Evolutionary conservation across 805 yeast species (phyloP).

Genomic region (Ogataea angusta): DNA sequence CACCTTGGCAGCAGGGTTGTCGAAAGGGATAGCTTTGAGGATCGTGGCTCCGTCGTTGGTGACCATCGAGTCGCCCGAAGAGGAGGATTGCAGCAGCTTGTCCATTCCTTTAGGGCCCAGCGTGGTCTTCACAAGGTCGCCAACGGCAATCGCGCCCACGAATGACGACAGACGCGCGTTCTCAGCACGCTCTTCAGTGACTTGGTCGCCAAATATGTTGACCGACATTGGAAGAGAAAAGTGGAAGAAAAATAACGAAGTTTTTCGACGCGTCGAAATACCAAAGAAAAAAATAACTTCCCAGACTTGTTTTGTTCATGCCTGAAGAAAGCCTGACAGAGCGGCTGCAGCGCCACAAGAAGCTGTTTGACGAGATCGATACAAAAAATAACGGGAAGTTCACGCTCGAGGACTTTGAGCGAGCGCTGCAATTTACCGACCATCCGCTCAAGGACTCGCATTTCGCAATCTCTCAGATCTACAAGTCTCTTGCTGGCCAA

Average conservation of each 20-base stretch:
- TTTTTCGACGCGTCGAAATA: conserved; percentile 9
- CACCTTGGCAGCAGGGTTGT: conserved; percentile 96
- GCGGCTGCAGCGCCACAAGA: conserved; percentile 33
- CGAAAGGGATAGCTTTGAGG: conserved; percentile 87
- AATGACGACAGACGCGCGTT: conserved; percentile 97
- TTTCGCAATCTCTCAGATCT: conserved; percentile 55
- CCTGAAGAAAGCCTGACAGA: conserved; percentile 21
- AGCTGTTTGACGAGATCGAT: conserved; percentile 45
- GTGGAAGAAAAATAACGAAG: conserved; percentile 1
- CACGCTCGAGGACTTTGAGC: conserved; percentile 45
- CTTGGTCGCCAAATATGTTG: conserved; percentile 95
- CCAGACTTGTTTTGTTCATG: not conserved
- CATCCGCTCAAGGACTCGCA: conserved; percentile 66
- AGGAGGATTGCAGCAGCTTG: conserved; percentile 82
- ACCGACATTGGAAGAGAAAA: conserved; percentile 52
- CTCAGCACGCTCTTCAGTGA: conserved; percentile 95
- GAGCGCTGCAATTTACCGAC: conserved; percentile 43
- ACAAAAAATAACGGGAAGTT: conserved; percentile 44
- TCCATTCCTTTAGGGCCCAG: conserved; percentile 99
- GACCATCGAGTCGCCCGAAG: conserved; percentile 72
- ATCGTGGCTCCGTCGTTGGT: conserved; percentile 99
- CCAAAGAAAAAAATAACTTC: not conserved
- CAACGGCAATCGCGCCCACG: conserved; percentile 98
- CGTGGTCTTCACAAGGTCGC: conserved; percentile 91
- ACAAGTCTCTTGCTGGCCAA: conserved; percentile 51